phyloP scores from a whole-genome alignment of 306 rosid genomes.

The Quercus mongolica region DNA sequence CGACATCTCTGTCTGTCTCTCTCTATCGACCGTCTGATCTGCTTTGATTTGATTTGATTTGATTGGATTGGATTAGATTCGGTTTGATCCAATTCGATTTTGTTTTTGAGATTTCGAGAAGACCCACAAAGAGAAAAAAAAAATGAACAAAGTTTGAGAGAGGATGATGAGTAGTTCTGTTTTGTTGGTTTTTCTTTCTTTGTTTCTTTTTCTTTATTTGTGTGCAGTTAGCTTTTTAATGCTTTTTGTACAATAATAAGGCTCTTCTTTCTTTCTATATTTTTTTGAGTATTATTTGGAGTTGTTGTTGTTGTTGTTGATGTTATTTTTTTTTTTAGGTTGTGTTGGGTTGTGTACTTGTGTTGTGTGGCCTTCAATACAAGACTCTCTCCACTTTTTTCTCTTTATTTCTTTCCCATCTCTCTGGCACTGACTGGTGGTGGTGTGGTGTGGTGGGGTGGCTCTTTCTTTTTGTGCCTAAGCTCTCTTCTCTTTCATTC shows the following conservation, averaged over 20 bases:
- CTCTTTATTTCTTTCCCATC: slow-evolving; percentile 25
- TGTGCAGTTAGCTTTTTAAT: not conserved
- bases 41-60: not conserved
- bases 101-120: not conserved
- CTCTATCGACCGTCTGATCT: slow-evolving; percentile 23
- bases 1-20: slow-evolving; percentile 47
- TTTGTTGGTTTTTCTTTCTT: too few relatives aligned
- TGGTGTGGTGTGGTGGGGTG: not conserved
- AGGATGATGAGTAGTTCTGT: not conserved
- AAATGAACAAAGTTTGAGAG: not conserved
- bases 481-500: not conserved
- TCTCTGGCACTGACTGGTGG: not conserved
- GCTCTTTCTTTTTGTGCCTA: not conserved
- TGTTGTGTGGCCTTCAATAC: slow-evolving; percentile 31
- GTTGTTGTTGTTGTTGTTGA: not conserved
- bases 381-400: slow-evolving; percentile 56
- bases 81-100: not conserved
- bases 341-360: slow-evolving; percentile 15
- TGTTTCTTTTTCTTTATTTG: too few relatives aligned
- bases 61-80: not conserved
- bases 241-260: not conserved
- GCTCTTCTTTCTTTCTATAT: not conserved
- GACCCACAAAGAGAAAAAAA: not conserved
- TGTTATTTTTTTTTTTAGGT: too few relatives aligned
- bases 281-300: not conserved